Base-by-base conservation (phyloP, 495 filamentous ascomycete species). In the Penicillium egyptiacum region DNA sequence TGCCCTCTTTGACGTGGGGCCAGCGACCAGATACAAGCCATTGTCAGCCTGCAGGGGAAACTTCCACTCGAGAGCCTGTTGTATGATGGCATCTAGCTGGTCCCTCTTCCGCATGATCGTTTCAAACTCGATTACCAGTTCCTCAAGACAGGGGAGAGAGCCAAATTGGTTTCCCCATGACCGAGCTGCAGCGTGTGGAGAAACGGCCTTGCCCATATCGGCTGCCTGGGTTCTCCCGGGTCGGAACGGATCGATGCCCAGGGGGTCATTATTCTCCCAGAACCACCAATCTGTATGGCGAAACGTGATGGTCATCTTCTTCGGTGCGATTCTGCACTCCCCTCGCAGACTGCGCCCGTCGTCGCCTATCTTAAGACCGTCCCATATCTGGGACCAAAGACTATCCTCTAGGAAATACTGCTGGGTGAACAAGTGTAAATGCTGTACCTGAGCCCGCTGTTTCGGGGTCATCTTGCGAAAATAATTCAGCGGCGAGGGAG, bases 121-220 rank as follows among this genome's bases (percentile, higher is more conserved):
- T 47, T 60, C 58, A 16, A 60, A 60, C 30, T 60, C 58, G 39
- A 60, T 60, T 16, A 60, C 58, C 17, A 60, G 11, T 42, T 60
- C 58, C 22, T 60, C 39, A 4, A 60, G 47, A 28, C 37, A 46
- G 12, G 46, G 53, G 12, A 60, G 17, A 16, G 14, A 22, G 26
- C 5, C 7, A 5, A 60, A 56, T 11, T 50, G 41, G 8, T 39
- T 47, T 0, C 46, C 47, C 53, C 47, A 56, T 12, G 58, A n/a
- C 17, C 54, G 28, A 12, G 26, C 9, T 23, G 22, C 4, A 5
- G 4, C 28, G 5, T 17, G 10, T 3, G 22, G 20, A 20, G 23
- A 11, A 22, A 30, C 22, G 12, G 47, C 35, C 3, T 19, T n/a
- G 12, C 41, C 58, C 58, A 56, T 56, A 6, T 56, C 31, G 17